These are phyloP conservation scores for Yamadazyma phyllophila DNA, from an alignment of 805 yeast species.

Conservation along the genomic window DNA sequence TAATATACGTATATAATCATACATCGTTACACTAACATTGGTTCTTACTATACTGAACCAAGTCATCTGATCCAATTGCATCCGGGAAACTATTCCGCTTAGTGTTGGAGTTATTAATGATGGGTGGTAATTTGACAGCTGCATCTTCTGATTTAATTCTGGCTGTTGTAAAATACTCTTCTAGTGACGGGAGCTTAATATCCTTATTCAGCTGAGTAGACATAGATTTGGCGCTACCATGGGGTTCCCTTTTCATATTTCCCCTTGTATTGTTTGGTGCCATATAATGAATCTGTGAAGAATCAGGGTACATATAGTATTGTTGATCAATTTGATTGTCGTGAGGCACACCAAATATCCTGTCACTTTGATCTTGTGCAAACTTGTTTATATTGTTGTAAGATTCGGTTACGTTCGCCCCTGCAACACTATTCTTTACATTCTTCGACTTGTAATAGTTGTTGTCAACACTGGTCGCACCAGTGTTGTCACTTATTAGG, in stretches of 20 bases:
- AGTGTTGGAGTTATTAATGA: constrained; percentile 8
- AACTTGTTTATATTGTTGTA: constrained; percentile 13
- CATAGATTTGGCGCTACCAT: not conserved
- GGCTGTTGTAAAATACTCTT: constrained; percentile 11
- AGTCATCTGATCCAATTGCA: not conserved
- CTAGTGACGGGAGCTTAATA: constrained; percentile 16
- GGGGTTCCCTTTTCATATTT: no score
- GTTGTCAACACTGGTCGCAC: constrained; percentile 6
- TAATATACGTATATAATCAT: constrained; percentile 1
- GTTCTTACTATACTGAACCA: constrained; percentile 8
- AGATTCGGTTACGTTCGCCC: not conserved
- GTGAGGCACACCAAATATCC: constrained; percentile 17
- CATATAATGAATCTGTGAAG: constrained; percentile 17
- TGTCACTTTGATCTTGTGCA: constrained; percentile 20
- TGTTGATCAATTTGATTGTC: constrained; percentile 10
- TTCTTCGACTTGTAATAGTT: not conserved
- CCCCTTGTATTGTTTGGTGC: not conserved
- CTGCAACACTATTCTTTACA: not conserved
- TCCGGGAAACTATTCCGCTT: constrained; percentile 10
- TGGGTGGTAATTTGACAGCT: constrained; percentile 17
- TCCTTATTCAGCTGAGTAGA: constrained; percentile 3
- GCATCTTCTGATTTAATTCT: constrained; percentile 1
- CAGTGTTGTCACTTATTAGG: constrained; percentile 1
- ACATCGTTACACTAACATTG: not conserved
- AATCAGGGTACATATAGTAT: constrained; percentile 24